Conservation (phyloP, 2,329 filamentous ascomycete genomes). For the Emericellopsis cladophorae region DNA sequence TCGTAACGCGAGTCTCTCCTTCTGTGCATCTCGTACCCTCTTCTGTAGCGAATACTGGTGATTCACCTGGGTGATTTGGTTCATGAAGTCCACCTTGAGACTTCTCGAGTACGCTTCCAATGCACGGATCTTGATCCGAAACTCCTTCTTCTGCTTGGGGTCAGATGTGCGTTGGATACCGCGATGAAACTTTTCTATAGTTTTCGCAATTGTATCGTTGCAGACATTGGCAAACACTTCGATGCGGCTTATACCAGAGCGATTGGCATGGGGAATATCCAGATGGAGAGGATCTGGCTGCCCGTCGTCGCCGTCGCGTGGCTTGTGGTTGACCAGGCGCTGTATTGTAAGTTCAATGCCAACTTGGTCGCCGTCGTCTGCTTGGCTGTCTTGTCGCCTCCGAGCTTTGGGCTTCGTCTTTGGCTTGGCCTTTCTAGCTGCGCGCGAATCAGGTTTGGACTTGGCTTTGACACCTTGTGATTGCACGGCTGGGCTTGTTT, state of each 20-base stretch:
- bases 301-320: slow-evolving; percentile 19
- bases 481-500: slow-evolving; percentile 28
- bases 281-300: slow-evolving; percentile 31
- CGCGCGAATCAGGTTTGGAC: slow-evolving; percentile 17
- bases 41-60: slow-evolving; percentile 43
- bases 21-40: slow-evolving; percentile 43
- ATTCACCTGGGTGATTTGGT: slow-evolving; percentile 51
- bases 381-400: slow-evolving; percentile 2
- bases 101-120: slow-evolving; percentile 47
- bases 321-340: slow-evolving; percentile 38
- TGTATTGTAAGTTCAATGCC: slow-evolving; percentile 46
- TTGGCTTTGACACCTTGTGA: slow-evolving; percentile 16
- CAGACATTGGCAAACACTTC: slow-evolving; percentile 51
- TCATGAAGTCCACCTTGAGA: slow-evolving; percentile 38
- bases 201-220: slow-evolving; percentile 43
- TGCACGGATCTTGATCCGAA: slow-evolving; percentile 39
- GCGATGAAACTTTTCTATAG: slow-evolving; percentile 33
- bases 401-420: slow-evolving; percentile 10
- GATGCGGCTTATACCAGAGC: slow-evolving; percentile 44
- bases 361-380: neutral
- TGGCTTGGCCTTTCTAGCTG: slow-evolving; percentile 4
- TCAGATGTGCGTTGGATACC: slow-evolving; percentile 24
- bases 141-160: slow-evolving; percentile 36
- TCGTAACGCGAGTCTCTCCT: slow-evolving; percentile 41
- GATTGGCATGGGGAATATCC: slow-evolving; percentile 40